Conservation (phyloP, 2,329 filamentous ascomycete genomes). For the Dothideomycetes sp. region DNA sequence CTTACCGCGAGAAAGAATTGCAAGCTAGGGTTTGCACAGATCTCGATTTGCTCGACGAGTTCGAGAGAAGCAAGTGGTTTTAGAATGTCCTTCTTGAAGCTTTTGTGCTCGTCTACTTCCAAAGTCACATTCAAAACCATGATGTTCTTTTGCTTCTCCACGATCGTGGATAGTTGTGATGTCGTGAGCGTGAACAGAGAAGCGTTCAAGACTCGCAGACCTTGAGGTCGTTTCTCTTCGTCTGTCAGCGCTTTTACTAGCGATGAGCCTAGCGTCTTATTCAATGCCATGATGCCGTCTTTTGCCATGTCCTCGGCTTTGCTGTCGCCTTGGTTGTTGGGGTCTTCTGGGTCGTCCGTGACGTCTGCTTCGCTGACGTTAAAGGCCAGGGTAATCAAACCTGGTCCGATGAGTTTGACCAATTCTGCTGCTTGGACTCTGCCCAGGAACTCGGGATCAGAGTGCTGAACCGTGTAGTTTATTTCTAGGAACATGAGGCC, state of each 20-base stretch:
- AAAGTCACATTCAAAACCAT: conserved; percentile 33
- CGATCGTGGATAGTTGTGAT: conserved; percentile 26
- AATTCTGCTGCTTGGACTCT: conserved; percentile 32
- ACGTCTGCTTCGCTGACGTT: conserved; percentile 29
- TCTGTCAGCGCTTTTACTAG: conserved; percentile 28
- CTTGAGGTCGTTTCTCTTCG: conserved; percentile 26
- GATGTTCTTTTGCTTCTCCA: conserved; percentile 29
- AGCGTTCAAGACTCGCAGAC: conserved; percentile 30
- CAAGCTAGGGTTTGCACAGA: conserved; percentile 30
- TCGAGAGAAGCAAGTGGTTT: conserved; percentile 23
- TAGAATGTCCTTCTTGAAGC: conserved; percentile 28
- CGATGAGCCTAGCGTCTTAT: conserved; percentile 22
- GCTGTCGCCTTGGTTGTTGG: conserved; percentile 18
- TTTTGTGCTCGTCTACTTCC: conserved; percentile 27
- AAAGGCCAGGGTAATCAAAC: conserved; percentile 30
- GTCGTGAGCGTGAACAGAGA: conserved; percentile 34
- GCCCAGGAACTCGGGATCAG: conserved; percentile 34
- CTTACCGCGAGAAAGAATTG: conserved; percentile 31
- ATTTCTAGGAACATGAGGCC: conserved; percentile 38
- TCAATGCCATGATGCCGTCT: conserved; percentile 29
- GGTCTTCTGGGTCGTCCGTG: conserved; percentile 19
- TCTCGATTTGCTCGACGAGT: conserved; percentile 32
- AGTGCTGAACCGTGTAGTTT: conserved; percentile 39
- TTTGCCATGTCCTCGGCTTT: conserved; percentile 24
- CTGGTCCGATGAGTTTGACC: conserved; percentile 28